A percentile compares a stretch with the other conserved stretches of the same genome.
Evolutionary conservation across 1,139 yeast species (phyloP).

Genomic region (Yamadazyma triangularis): DNA sequence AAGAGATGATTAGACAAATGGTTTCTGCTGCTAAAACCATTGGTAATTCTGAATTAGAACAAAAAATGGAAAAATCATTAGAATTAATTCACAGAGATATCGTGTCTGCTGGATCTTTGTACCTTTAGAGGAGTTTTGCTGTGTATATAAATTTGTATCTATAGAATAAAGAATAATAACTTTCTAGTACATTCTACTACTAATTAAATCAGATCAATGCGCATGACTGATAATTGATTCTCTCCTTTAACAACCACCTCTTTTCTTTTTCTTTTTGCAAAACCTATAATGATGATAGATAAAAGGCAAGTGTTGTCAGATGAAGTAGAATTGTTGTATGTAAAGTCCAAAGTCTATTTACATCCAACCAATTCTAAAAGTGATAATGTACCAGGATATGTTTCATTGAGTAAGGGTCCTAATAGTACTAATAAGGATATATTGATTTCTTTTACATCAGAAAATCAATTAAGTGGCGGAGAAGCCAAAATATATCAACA

Average conservation of each 20-base stretch:
- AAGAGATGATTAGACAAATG: conserved; percentile 88
- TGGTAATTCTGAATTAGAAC: conserved; percentile 80
- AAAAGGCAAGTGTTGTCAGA: conserved; percentile 9
- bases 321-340: conserved; percentile 45
- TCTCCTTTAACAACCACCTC: too few relatives aligned
- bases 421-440: conserved; percentile 54
- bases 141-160: too few relatives aligned
- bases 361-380: conserved; percentile 73
- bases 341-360: conserved; percentile 68
- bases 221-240: too few relatives aligned
- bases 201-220: too few relatives aligned
- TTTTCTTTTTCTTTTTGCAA: too few relatives aligned
- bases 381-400: conserved; percentile 77
- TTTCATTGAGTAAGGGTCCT: conserved; percentile 58
- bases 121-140: too few relatives aligned
- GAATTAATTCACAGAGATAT: conserved; percentile 91
- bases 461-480: conserved; percentile 42
- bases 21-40: conserved; percentile 87
- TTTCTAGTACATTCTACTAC: too few relatives aligned
- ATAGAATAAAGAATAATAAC: too few relatives aligned
- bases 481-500: conserved; percentile 47
- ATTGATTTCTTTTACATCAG: conserved; percentile 75
- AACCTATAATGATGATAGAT: neutral
- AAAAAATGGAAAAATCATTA: conserved; percentile 83
- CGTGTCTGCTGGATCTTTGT: conserved; percentile 93